Evolutionary conservation across 805 yeast species (phyloP), one percentile per base, ranked within the genome.

Genomic region (Saturnispora hagleri): DNA sequence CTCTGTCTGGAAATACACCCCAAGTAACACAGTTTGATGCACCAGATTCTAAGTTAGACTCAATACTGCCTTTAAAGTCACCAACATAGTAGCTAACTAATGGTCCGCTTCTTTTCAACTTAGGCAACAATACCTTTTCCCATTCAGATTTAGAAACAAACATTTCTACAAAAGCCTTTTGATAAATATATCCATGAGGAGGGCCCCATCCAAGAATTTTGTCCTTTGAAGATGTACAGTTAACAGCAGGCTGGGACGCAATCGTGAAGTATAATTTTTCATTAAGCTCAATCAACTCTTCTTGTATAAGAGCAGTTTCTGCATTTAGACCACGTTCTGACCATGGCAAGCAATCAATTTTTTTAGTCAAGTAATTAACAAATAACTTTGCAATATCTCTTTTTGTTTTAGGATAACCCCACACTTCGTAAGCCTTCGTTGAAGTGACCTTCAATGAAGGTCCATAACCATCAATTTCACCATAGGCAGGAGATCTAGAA

Each of bases 131-230:
- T 33, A 64, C 65, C 2, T 62, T 53, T 17, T 77, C 73, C 97
- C 97, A 91, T 47, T 79, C 79, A 2, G 75, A 66, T 56, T 80
- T 82, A 15, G 86, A 79, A n/a, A 89, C 73, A 61, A 93, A 88
- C 66, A 91, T 76, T 67, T 86, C 95, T n/a, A 93, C 88, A 69
- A 89, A 90, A 5, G 97, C 83, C 69, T 93, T 90, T 65, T 93
- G 99, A 67, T 86, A 93, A 27, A 93, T 85, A 46, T 79, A 72
- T 3, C 99, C 99, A 61, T 84, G 79, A 22, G 76, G 71, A 7
- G 99, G 97, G 46, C 99, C 99, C 99, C 99, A 93, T 2, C 99
- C 99, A 64, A 89, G 84, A 31, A 91, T 82, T 53, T 81, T 81
- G 69, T 93, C 98, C n/a, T 80, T 73, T 7, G 95, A 85, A 40